phyloP scores from a whole-genome alignment of 257 asterid species.

The Vinca minor region DNA sequence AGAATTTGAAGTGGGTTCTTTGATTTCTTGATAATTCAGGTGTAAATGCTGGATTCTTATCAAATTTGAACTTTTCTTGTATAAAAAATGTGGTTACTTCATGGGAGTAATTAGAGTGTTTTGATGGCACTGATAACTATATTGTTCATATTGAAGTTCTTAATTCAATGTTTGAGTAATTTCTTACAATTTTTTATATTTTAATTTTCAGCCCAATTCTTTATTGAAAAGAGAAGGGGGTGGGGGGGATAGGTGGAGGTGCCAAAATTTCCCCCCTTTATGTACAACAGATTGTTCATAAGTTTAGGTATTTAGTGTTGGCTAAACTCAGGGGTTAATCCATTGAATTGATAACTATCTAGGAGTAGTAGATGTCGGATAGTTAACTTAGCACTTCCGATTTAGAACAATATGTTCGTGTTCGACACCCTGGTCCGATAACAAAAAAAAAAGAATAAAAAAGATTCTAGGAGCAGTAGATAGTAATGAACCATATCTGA shows the following conservation, averaged over 20 bases:
- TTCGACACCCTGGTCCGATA: too few species aligned
- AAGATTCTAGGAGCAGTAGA: too few species aligned
- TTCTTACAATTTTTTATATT: neutral
- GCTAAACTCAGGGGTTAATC: neutral
- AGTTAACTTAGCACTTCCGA: too few species aligned
- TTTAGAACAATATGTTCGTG: neutral
- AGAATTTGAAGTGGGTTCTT: neutral
- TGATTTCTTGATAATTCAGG: neutral
- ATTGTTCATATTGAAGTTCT: neutral
- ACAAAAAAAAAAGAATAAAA: too few species aligned
- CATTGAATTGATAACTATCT: neutral
- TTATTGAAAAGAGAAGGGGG: neutral
- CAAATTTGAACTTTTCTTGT: neutral
- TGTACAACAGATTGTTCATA: neutral
- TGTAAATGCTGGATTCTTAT: neutral
- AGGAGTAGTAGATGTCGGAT: neutral
- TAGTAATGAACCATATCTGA: neutral
- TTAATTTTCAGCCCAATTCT: neutral
- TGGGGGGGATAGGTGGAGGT: neutral
- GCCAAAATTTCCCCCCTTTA: neutral
- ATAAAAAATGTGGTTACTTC: neutral
- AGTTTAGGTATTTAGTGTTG: neutral
- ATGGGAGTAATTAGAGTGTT: neutral
- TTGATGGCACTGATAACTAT: neutral
- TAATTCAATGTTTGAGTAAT: neutral